These are phyloP conservation scores for Dothideomycetes sp. DNA, from an alignment of 2,329 filamentous ascomycete genomes.

Conservation along the genomic window DNA sequence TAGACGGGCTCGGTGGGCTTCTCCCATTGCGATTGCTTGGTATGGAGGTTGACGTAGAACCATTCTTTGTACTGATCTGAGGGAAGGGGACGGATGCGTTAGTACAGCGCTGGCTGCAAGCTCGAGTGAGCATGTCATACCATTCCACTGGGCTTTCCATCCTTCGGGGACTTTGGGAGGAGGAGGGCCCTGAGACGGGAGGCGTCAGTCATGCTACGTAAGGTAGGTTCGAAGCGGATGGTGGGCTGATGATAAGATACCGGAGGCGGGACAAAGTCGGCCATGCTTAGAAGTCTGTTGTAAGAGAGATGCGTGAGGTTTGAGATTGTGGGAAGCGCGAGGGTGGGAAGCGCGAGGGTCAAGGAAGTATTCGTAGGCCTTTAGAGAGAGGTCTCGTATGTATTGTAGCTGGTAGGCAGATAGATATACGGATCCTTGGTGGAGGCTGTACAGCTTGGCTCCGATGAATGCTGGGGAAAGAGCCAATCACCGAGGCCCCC, in stretches of 20 bases:
- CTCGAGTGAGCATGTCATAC: conserved; percentile 5
- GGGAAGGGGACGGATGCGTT: too few relatives aligned
- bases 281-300: conserved; percentile 3
- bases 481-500: too few relatives aligned
- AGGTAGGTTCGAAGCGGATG: not conserved
- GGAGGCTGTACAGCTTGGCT: too few relatives aligned
- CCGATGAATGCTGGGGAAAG: too few relatives aligned
- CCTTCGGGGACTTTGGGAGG: conserved; percentile 59
- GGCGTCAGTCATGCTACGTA: conserved; percentile 1
- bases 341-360: not conserved
- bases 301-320: conserved; percentile 11
- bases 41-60: conserved; percentile 86
- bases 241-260: conserved; percentile 2
- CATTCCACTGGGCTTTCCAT: conserved; percentile 76
- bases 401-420: too few relatives aligned
- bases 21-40: conserved; percentile 86
- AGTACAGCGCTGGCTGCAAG: not conserved
- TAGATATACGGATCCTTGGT: too few relatives aligned
- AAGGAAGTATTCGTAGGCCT: conserved; percentile 3
- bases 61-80: conserved; percentile 74
- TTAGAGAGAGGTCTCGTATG: too few relatives aligned
- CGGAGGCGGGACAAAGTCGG: conserved; percentile 8
- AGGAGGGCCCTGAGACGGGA: conserved; percentile 37
- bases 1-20: conserved; percentile 61
- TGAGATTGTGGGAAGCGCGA: not conserved